phyloP scores from a whole-genome alignment of 2,329 filamentous ascomycete species.

The Aspergillus vadensis region DNA sequence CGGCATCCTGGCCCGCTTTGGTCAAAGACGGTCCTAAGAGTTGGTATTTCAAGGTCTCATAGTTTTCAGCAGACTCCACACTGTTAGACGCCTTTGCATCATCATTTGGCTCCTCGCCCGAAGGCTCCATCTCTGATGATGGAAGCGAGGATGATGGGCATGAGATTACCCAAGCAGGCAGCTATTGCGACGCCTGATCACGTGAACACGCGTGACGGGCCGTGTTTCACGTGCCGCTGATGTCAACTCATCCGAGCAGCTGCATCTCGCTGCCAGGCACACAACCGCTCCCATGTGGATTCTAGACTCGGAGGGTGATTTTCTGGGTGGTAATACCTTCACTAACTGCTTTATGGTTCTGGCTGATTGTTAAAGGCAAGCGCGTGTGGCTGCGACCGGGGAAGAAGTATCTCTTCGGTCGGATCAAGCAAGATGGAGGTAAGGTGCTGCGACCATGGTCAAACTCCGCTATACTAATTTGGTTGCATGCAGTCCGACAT shows the following conservation, averaged over 20 bases:
- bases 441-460: slow-evolving; percentile 22
- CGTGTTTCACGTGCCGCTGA: slow-evolving; percentile 23
- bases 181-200: slow-evolving; percentile 33
- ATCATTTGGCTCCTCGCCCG: slow-evolving; percentile 19
- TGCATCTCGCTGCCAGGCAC: not conserved
- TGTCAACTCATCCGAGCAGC: not conserved
- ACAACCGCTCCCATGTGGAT: slow-evolving; percentile 60
- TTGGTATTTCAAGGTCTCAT: slow-evolving; percentile 80
- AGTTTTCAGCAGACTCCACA: slow-evolving; percentile 25
- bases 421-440: slow-evolving; percentile 67
- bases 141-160: not conserved
- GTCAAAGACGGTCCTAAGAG: slow-evolving; percentile 87
- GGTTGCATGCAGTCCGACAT: slow-evolving; percentile 58
- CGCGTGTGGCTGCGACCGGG: slow-evolving; percentile 84
- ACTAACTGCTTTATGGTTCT: slow-evolving; percentile 2
- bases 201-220: slow-evolving; percentile 43
- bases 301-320: slow-evolving; percentile 55
- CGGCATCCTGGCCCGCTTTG: slow-evolving; percentile 88
- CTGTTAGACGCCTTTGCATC: slow-evolving; percentile 8
- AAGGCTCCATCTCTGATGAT: slow-evolving; percentile 24
- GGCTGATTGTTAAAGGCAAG: slow-evolving; percentile 54
- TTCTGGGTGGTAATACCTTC: slow-evolving; percentile 51
- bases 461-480: not conserved
- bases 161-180: slow-evolving; percentile 28
- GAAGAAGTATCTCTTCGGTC: slow-evolving; percentile 81